Evolutionary conservation across 192 early-diverging fungal genomes (phyloP), one percentile per base, ranked within the genome.

Genomic region (Coemansia sp.): DNA sequence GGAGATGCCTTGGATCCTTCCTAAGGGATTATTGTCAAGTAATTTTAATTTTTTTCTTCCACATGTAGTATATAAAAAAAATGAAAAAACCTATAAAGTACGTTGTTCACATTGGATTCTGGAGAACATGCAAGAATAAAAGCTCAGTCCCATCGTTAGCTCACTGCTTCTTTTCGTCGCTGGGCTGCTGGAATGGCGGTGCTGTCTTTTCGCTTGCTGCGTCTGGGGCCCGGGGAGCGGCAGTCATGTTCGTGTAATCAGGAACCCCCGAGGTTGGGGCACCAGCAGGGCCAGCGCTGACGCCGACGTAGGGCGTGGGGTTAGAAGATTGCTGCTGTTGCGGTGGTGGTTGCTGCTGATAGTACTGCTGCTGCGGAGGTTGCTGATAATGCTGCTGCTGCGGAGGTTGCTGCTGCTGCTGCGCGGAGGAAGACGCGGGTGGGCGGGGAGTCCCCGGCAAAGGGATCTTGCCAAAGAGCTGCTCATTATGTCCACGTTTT

Each of bases 401-500:
- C 19, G 22, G 19, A 4, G 0, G 47, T 2, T 48, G 6, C 59
- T 61, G 60, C 7, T 41, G n/a, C 40, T 41, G 40, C 11, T 21
- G 42, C 12, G n/a, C 61, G 16, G 61, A 47, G 11, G 61, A 47
- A 21, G 22, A 48, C 16, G 61, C 16, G 0, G 43, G 26, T 1
- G 61, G 10, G 45, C 40, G 63, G 6, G 67, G 70, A 5, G 69
- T 47, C 8, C 63, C 59, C 8, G 78, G 78, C 52, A 80, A 19
- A 21, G 78, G 73, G 18, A 80, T 69, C 67, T 75, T 80, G 4
- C 78, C 78, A 76, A 80, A 80, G 10, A 80, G 64, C 63, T 67
- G 71, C 55, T 75, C 73, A 16, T 70, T 67, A 36, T 67, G 41
- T 12, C 64, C 66, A n/a, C 73, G 69, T 67, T 80, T 80, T 41